A percentile compares a stretch with the other conserved stretches of the same genome.
These are phyloP conservation scores for Escovopsis sp. DNA, from an alignment of 2,329 filamentous ascomycete genomes.

Conservation along the genomic window DNA sequence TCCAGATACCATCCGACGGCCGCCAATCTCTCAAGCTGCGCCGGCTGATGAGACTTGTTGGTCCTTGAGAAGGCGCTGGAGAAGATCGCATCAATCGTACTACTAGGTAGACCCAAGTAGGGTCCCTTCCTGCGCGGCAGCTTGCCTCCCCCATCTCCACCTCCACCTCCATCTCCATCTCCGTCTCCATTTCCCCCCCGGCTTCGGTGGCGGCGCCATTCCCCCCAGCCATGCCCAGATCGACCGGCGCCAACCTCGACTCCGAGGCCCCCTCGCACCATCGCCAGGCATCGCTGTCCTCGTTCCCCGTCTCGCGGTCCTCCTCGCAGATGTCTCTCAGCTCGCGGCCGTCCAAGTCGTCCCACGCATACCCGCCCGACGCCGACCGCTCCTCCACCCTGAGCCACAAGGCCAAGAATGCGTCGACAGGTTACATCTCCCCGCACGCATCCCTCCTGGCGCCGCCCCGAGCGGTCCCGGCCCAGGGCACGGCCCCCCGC, in stretches of 20 bases:
- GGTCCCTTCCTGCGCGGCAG: too few species aligned
- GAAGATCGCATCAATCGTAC: too few species aligned
- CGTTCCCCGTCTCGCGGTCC: constrained; percentile 45
- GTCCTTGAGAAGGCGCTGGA: too few species aligned
- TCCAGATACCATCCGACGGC: neutral
- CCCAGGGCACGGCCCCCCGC: constrained; percentile 22
- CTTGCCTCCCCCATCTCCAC: too few species aligned
- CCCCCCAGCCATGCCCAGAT: constrained; percentile 28
- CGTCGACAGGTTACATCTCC: constrained; percentile 44
- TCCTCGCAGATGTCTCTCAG: constrained; percentile 42
- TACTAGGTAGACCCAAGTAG: too few species aligned
- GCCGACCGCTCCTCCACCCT: constrained; percentile 43
- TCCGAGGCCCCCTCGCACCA: constrained; percentile 18
- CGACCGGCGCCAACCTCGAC: constrained; percentile 19
- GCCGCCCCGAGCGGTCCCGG: constrained; percentile 35
- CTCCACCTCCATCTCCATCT: too few species aligned
- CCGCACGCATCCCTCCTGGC: constrained; percentile 46
- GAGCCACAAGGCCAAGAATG: constrained; percentile 44
- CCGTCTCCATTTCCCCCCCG: neutral
- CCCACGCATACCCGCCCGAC: constrained; percentile 35
- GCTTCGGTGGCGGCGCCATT: constrained; percentile 25
- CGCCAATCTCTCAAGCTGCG: neutral
- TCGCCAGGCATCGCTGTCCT: constrained; percentile 45
- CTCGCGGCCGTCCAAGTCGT: constrained; percentile 40
- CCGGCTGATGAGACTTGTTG: neutral